phyloP scores from a whole-genome alignment of 306 rosid genomes.

The Myrica gale region DNA sequence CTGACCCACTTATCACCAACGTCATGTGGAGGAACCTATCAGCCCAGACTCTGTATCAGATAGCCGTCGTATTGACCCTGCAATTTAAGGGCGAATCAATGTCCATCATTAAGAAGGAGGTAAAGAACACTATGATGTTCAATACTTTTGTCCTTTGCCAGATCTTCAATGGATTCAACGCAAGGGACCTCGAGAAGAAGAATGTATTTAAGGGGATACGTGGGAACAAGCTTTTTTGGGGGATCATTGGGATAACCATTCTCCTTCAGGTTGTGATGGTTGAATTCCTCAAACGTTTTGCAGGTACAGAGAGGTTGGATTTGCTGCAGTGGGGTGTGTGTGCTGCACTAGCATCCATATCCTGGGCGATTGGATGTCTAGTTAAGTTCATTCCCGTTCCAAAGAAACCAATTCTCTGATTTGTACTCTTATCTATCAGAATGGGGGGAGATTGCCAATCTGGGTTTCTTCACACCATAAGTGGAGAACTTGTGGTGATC shows the following conservation, averaged over 20 bases:
- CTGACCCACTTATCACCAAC: conserved; percentile 32
- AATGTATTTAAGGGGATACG: conserved; percentile 29
- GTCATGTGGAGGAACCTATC: conserved; percentile 37
- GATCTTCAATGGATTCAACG: conserved; percentile 33
- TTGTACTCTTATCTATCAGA: too few relatives aligned
- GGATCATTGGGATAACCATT: conserved; percentile 19
- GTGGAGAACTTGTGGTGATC: too few relatives aligned
- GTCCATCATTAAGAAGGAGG: conserved; percentile 16
- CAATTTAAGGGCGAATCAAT: conserved; percentile 28
- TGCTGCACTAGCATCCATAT: conserved; percentile 8
- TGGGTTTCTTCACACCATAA: too few relatives aligned
- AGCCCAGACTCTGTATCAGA: conserved; percentile 28
- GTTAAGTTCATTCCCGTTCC: conserved; percentile 25
- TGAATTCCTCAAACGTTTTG: conserved; percentile 23
- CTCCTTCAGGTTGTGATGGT: conserved; percentile 28
- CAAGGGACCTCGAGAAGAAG: conserved; percentile 31
- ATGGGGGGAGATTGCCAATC: too few relatives aligned
- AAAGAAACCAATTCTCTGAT: conserved; percentile 5
- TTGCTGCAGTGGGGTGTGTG: conserved; percentile 23
- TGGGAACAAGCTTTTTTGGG: conserved; percentile 28
- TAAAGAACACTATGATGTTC: conserved; percentile 33
- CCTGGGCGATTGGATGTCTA: conserved; percentile 22
- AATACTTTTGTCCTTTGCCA: conserved; percentile 34
- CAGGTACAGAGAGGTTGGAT: conserved; percentile 29
- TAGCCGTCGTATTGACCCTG: conserved; percentile 19